Base-by-base conservation (phyloP, 257 asterid species). In the Penstemon barbatus region DNA sequence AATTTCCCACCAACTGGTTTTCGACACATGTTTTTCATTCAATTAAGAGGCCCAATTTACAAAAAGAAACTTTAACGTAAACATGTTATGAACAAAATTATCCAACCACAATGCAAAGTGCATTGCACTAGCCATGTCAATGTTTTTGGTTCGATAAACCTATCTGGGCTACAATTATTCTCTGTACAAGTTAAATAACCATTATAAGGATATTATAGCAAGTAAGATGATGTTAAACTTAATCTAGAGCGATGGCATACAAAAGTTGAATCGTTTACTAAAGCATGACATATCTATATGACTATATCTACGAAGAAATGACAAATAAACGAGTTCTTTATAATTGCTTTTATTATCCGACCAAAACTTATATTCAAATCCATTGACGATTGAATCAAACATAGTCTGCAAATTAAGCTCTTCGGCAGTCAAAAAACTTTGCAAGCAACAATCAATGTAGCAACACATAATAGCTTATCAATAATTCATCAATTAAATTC, bases 1-100 rank as follows among this genome's bases (percentile, higher is more conserved):
- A 61, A 53, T 59, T 73, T 41, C 51, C 4, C 9, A 52, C 51
- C 78, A 60, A 43, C 64, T 52, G 69, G 66, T 55, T 53, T 63
- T 19, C 48, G 40, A 4, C 19, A 10, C 8, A 19, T 54, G 49
- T 61, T 66, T 66, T 42, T 54, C 43, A 55, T 61, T 65, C 25
- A 71, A 49, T 69, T 59, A 52, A 71, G 33, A 60, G 50, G 2
- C 8, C 42, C 15, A 52, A 8, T 52, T n/a, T 52, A 5, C 9
- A 43, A 36, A 52, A 33, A 38, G 18, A 49, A 60, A 39, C 11
- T 36, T 12, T n/a, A 2, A n/a, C 42, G 9, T n/a, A 6, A 25
- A 44, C 57, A 25, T 4, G 49, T 53, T 4, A 8, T 33, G 37
- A 56, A 55, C 33, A 25, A 25, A 25, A 2, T 25, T 25, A 25